Evolutionary conservation across 2,329 filamentous ascomycete species (phyloP).

Genomic region (Colletotrichum sublineola): DNA sequence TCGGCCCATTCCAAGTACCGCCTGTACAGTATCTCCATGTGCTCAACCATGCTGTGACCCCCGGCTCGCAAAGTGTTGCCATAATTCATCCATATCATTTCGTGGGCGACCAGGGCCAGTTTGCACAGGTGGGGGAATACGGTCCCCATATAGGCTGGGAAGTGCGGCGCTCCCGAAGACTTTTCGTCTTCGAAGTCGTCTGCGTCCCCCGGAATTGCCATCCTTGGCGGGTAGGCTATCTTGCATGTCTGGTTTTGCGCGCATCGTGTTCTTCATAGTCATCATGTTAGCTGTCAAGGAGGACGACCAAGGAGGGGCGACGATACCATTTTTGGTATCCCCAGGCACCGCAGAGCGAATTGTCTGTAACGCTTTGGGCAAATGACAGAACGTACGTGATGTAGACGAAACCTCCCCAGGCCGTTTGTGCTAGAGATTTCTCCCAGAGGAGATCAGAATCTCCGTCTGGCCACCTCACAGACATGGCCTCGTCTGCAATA

Average conservation of each 20-base stretch:
- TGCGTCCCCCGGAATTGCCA: conserved; percentile 16
- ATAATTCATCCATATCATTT: conserved; percentile 31
- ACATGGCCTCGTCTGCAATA: background rate
- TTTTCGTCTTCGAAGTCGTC: background rate
- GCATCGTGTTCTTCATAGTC: conserved; percentile 21
- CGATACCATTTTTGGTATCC: background rate
- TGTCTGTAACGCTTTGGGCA: background rate
- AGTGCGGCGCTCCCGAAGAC: background rate
- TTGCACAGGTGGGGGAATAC: conserved; percentile 16
- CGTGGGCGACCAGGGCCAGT: conserved; percentile 20
- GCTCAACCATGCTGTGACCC: background rate
- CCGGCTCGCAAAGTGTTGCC: background rate
- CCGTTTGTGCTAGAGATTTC: conserved; percentile 13
- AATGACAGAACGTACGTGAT: conserved; percentile 25
- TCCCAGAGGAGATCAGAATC: conserved; percentile 8
- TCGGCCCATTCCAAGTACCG: conserved; percentile 22
- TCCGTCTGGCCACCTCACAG: conserved; percentile 3
- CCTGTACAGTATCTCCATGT: conserved; percentile 19
- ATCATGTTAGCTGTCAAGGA: background rate
- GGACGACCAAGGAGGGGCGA: background rate
- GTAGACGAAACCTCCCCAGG: conserved; percentile 34
- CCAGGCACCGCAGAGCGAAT: background rate
- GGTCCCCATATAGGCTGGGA: background rate
- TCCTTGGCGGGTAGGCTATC: conserved; percentile 13
- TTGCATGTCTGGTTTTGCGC: conserved; percentile 22